A percentile compares a stretch with the other conserved stretches of the same genome.
Conservation (phyloP, 2,329 filamentous ascomycete species). For the Rutstroemia sydowiana region DNA sequence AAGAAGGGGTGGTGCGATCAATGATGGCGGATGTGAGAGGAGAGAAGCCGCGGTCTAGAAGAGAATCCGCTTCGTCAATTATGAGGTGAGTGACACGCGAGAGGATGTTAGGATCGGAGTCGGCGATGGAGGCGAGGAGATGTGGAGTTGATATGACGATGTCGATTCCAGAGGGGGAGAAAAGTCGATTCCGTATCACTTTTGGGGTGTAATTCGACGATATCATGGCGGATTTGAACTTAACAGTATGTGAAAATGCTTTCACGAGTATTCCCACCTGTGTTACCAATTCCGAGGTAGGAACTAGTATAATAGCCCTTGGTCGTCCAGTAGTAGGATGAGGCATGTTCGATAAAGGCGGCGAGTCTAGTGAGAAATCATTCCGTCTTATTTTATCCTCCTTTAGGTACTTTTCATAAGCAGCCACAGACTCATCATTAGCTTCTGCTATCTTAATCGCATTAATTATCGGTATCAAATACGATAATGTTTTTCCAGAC, state of each 20-base stretch:
- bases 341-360: constrained; percentile 54
- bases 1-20: constrained; percentile 70
- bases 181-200: constrained; percentile 78
- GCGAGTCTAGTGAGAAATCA: constrained; percentile 52
- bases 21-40: constrained; percentile 76
- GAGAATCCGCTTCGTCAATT: constrained; percentile 91
- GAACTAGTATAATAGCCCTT: constrained; percentile 77
- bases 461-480: constrained; percentile 77
- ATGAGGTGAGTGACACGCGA: constrained; percentile 86
- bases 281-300: constrained; percentile 82
- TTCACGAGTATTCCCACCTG: constrained; percentile 82
- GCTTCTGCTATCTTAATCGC: constrained; percentile 72
- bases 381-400: constrained; percentile 49
- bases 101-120: constrained; percentile 84
- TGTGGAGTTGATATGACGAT: constrained; percentile 84
- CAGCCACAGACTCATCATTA: constrained; percentile 49
- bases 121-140: constrained; percentile 77
- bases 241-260: constrained; percentile 72
- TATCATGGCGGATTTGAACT: constrained; percentile 78
- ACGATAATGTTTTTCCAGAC: constrained; percentile 93
- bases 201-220: constrained; percentile 69
- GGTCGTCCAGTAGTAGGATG: constrained; percentile 73
- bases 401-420: constrained; percentile 50
- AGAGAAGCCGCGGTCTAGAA: constrained; percentile 88
- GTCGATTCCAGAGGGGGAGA: constrained; percentile 74